Evolutionary conservation across 164 flowering plant genomes (phyloP).

Genomic region (Stephania japonica): DNA sequence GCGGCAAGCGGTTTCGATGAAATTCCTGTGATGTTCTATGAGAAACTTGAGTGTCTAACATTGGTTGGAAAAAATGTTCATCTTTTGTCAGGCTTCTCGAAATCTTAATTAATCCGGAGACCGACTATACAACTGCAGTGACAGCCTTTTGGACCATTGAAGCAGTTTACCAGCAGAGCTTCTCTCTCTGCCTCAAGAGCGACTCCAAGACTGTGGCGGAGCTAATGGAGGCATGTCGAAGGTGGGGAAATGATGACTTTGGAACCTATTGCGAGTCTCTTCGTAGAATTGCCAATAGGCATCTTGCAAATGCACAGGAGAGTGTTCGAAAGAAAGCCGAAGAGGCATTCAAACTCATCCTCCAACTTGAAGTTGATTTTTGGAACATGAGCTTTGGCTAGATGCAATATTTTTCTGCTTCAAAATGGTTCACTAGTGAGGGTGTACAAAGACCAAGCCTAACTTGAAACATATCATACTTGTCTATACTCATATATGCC

Average conservation of each 20-base stretch:
- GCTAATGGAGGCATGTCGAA: constrained; percentile 58
- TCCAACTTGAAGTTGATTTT: constrained; percentile 66
- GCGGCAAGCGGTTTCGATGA: no score
- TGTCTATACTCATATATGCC: no score
- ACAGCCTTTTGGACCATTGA: constrained; percentile 90
- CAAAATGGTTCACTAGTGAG: no score
- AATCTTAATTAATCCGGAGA: constrained; percentile 47
- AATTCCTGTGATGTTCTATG: no score
- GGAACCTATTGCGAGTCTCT: constrained; percentile 59
- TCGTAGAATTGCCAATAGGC: constrained; percentile 40
- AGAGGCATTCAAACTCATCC: constrained; percentile 41
- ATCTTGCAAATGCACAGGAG: constrained; percentile 40
- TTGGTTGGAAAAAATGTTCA: not conserved
- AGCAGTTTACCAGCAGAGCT: constrained; percentile 76
- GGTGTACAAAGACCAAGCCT: no score
- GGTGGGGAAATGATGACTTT: constrained; percentile 84
- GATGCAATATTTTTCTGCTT: not conserved
- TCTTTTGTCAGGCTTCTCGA: constrained; percentile 49
- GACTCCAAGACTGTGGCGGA: constrained; percentile 55
- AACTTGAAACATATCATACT: no score
- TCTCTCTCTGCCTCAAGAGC: constrained; percentile 62
- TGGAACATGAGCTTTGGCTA: constrained; percentile 83
- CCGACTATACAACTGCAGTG: constrained; percentile 55
- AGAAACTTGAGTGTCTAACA: no score
- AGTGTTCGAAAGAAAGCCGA: constrained; percentile 46